Evolutionary conservation across 2,329 filamentous ascomycete species (phyloP), one percentile per base, ranked within the genome.

Genomic region (Podosphaera fusca): DNA sequence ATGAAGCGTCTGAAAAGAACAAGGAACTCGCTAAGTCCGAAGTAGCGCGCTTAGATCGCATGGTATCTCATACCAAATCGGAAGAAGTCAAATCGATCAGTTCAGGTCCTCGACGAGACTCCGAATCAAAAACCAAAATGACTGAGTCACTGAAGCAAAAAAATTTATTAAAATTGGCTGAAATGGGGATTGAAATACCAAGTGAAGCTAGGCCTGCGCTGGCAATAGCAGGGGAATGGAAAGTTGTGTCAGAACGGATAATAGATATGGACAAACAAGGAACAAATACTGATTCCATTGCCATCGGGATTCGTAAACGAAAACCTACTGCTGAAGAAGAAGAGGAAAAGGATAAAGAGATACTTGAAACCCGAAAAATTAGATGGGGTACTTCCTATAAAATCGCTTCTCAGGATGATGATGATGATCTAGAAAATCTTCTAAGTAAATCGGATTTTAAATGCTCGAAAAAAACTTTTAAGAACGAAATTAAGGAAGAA

Each of bases 211-310:
- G 87, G 59, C 75, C 77, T 1, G 86, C 92, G 59, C 81, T 95
- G 79, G 88, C 89, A 4, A 81, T 95, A 73, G 82, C 84, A 3
- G 87, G 92, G 36, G 85, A 94, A 56, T 98, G 90, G 90, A 80
- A 87, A 0, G 78, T 82, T 9, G 81, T 78, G 58, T 60, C 62
- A 8, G 61, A 67, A 57, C 59, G 63, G 8, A 50, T 67, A 36
- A 61, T 68, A n/a, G 67, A 70, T 35, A 70, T 71, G 5, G 67
- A 66, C 40, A 67, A 66, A 34, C 69, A 73, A 6, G 73, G 76
- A 57, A 71, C 71, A 5, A 71, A 73, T 50, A 67, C 62, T 58
- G 65, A 69, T 35, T 61, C 65, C 7, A 59, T 71, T 50, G 77
- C 75, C 8, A 72, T 73, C 34, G 81, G 80, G 0, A 74, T 82